A percentile compares a stretch with the other conserved stretches of the same genome.
These are phyloP conservation scores for Colletotrichum lupini DNA, from an alignment of 2,329 filamentous ascomycete genomes.

Conservation along the genomic window DNA sequence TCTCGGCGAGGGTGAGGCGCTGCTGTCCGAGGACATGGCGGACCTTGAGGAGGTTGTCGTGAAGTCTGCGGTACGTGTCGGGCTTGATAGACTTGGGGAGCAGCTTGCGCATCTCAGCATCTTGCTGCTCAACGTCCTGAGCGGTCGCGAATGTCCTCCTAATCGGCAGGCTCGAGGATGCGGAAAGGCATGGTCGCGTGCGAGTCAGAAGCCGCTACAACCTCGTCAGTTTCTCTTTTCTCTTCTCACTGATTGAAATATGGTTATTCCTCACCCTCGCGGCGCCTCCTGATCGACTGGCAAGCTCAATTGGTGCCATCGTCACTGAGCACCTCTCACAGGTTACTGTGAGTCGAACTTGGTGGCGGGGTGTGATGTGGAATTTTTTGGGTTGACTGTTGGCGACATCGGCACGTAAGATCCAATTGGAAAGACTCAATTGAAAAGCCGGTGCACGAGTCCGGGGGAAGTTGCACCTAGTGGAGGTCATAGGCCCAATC, in stretches of 20 bases:
- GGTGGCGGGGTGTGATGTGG: slow-evolving; percentile 24
- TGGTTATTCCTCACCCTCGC: slow-evolving; percentile 51
- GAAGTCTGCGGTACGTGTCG: slow-evolving; percentile 85
- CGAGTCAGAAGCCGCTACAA: slow-evolving; percentile 49
- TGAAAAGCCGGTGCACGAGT: slow-evolving; percentile 8
- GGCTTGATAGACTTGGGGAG: slow-evolving; percentile 54
- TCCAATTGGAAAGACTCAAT: neutral
- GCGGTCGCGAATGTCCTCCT: slow-evolving; percentile 36
- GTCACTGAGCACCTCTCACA: slow-evolving; percentile 37
- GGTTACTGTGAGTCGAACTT: slow-evolving; percentile 25
- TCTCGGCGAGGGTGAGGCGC: slow-evolving; percentile 89
- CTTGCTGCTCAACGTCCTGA: slow-evolving; percentile 39
- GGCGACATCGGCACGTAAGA: slow-evolving; percentile 38
- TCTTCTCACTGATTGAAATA: neutral
- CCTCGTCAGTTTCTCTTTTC: slow-evolving; percentile 18
- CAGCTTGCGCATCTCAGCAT: slow-evolving; percentile 43
- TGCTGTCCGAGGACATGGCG: slow-evolving; percentile 74
- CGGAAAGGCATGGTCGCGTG: slow-evolving; percentile 32
- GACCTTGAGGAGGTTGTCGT: slow-evolving; percentile 81
- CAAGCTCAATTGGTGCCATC: slow-evolving; percentile 64
- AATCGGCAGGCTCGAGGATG: slow-evolving; percentile 30
- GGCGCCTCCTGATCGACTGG: slow-evolving; percentile 59
- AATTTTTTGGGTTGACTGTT: slow-evolving; percentile 38
- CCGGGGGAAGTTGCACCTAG: slow-evolving; percentile 28
- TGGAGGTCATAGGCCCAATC: slow-evolving; percentile 23